Percentiles rank a stretch among this genome's conserved stretches.
These are phyloP conservation scores for Globisporangium uncinulatum DNA, from an alignment of 352 stramenopile genomes.

Conservation along the genomic window DNA sequence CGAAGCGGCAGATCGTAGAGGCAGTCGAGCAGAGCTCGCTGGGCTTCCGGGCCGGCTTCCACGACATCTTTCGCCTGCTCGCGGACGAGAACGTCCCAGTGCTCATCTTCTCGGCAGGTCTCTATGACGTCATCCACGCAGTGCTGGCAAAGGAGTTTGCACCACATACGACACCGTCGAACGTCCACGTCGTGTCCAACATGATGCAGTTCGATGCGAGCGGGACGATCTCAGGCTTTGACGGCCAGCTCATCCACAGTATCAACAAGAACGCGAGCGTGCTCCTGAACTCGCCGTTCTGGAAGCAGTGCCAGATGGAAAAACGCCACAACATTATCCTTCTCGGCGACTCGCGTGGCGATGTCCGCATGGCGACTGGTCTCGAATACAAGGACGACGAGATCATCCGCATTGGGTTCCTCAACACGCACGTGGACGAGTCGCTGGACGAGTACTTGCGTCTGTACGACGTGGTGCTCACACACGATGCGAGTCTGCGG, in stretches of 20 bases:
- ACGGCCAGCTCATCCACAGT: constrained; percentile 74
- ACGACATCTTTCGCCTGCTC: constrained; percentile 35
- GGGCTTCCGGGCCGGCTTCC: constrained; percentile 41
- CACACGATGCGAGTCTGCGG: constrained; percentile 51
- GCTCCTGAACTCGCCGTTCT: constrained; percentile 59
- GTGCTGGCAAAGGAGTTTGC: constrained; percentile 30
- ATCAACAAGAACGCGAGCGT: constrained; percentile 78
- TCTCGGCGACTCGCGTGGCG: constrained; percentile 63
- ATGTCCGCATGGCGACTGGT: constrained; percentile 65
- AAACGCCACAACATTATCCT: constrained; percentile 71
- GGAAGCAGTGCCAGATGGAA: constrained; percentile 61
- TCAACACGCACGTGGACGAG: constrained; percentile 68
- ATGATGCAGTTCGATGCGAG: constrained; percentile 68
- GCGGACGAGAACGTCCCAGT: constrained; percentile 34
- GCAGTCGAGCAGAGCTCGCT: constrained; percentile 29
- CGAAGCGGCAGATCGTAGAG: constrained; percentile 29
- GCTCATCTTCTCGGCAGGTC: constrained; percentile 55
- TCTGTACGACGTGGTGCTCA: constrained; percentile 52
- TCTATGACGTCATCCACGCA: constrained; percentile 16
- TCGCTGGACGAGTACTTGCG: constrained; percentile 30
- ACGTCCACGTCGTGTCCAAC: constrained; percentile 80
- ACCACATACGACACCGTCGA: constrained; percentile 24
- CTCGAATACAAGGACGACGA: constrained; percentile 37
- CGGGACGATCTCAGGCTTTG: constrained; percentile 35
- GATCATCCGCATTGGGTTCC: constrained; percentile 60